Conservation (phyloP, 1,284 basidiomycete genomes). For the Stereum hirsutum region DNA sequence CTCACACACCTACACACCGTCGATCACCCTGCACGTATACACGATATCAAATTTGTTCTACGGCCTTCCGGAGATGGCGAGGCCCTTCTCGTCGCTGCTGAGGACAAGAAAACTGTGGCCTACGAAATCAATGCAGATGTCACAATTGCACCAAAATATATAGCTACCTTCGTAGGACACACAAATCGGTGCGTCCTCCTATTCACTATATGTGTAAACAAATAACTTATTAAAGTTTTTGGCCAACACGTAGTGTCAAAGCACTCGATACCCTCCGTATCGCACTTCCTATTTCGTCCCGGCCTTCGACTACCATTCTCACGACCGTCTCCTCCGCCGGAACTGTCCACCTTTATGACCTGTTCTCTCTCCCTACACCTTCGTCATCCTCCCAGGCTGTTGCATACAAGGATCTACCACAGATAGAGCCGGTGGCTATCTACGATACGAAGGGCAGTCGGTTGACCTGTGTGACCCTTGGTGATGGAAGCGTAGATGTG, state of each 20-base stretch:
- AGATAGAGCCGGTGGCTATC: slow-evolving; percentile 9
- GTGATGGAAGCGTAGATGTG: slow-evolving; percentile 10
- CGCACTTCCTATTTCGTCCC: slow-evolving; percentile 6
- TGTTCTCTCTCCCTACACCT: slow-evolving; percentile 8
- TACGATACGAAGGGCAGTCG: slow-evolving; percentile 14
- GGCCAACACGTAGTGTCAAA: slow-evolving; percentile 9
- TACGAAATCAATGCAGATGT: slow-evolving; percentile 46
- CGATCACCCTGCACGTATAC: slow-evolving; percentile 69
- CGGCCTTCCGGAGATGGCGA: slow-evolving; percentile 46
- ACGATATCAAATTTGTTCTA: slow-evolving; percentile 67
- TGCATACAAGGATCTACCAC: neutral
- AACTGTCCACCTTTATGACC: slow-evolving; percentile 12
- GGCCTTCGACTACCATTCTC: slow-evolving; percentile 10
- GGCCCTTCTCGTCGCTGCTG: slow-evolving; percentile 72
- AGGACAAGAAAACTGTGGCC: slow-evolving; percentile 77
- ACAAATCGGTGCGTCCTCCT: slow-evolving; percentile 52
- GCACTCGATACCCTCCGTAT: slow-evolving; percentile 12
- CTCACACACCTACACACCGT: slow-evolving; percentile 68
- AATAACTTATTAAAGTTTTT: neutral
- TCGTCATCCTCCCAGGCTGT: neutral
- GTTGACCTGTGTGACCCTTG: slow-evolving; percentile 12
- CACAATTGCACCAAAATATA: slow-evolving; percentile 32
- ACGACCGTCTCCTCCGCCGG: slow-evolving; percentile 12
- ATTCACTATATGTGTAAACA: neutral
- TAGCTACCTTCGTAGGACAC: slow-evolving; percentile 66